Evolutionary conservation across 495 filamentous ascomycete genomes (phyloP).

Genomic region (Cairneyella variabilis): DNA sequence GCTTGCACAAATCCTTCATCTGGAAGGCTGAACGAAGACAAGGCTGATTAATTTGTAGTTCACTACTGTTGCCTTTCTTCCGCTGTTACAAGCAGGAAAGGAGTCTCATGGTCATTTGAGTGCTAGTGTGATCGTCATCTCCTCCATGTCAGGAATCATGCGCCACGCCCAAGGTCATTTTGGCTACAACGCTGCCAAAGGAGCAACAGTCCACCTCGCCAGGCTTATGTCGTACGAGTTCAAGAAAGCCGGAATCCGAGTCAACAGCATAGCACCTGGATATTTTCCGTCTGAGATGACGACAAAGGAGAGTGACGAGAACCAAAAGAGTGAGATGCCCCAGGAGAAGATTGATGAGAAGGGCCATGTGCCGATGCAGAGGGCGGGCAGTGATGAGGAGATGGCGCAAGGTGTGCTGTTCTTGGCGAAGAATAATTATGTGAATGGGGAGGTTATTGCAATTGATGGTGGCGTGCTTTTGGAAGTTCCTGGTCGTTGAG

Average conservation of each 20-base stretch:
- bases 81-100: slow-evolving; percentile 43
- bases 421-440: slow-evolving; percentile 61
- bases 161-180: slow-evolving; percentile 46
- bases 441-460: slow-evolving; percentile 64
- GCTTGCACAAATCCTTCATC: neutral
- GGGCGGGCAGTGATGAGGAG: slow-evolving; percentile 68
- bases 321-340: slow-evolving; percentile 61
- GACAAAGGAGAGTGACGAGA: slow-evolving; percentile 44
- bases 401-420: slow-evolving; percentile 69
- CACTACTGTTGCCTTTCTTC: slow-evolving; percentile 48
- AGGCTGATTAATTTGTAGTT: too few species aligned
- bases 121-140: slow-evolving; percentile 43
- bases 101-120: slow-evolving; percentile 36
- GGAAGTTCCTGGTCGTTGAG: slow-evolving; percentile 12
- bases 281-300: slow-evolving; percentile 52
- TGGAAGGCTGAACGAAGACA: too few species aligned
- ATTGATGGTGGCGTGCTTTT: slow-evolving; percentile 56
- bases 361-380: slow-evolving; percentile 44
- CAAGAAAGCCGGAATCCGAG: slow-evolving; percentile 32
- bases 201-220: slow-evolving; percentile 41
- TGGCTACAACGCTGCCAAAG: slow-evolving; percentile 48
- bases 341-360: slow-evolving; percentile 57
- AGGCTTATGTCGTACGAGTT: slow-evolving; percentile 43
- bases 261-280: slow-evolving; percentile 32
- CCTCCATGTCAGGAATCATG: slow-evolving; percentile 42